Evolutionary conservation across 352 stramenopile species (phyloP), one percentile per base, ranked within the genome.

Genomic region (Phytophthora melonis): DNA sequence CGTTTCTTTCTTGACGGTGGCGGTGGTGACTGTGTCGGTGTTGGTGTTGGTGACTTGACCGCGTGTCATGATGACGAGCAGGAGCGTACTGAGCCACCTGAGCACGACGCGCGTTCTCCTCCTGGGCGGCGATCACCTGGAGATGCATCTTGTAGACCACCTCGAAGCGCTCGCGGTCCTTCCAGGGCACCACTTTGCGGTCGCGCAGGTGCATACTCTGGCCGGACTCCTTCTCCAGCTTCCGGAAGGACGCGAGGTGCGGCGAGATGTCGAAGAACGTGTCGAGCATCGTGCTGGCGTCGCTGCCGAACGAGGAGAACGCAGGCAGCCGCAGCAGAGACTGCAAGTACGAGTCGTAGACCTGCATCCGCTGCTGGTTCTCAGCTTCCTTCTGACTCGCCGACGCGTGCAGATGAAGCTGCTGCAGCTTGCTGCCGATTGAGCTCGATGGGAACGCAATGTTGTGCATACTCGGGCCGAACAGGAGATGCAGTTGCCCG

Each of bases 261-360:
- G 69, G 45, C 11, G 84, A 82, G 30, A 94, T 82, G 47, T 91
- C 84, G 49, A 94, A 72, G 56, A 95, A 95, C 2, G 72, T 75
- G 70, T 94, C 80, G 4, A 95, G 75, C 76, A 93, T 83, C 18
- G 79, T 73, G 50, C 78, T 81, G 3, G 53, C 84, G 30, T 93
- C 83, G 55, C 79, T 91, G 7, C 81, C 81, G 68, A 91, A 87
- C 13, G 64, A 70, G 4, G 82, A 90, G n/a, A 95, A 83, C 16
- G 68, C 67, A 5, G 82, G 79, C 9, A 91, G 67, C 11, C 65
- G 68, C 39, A 94, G 68, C 25, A 94, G 57, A 30, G 81, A 56
- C 50, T 92, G 81, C 25, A 90, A 25, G 68, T 91, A 94, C 16
- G 50, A 45, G 58, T 93, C 76, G 18, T 81, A 84, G 14, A 72